Evolutionary conservation across 495 filamentous ascomycete genomes (phyloP).

Genomic region (Durotheca rogersii): DNA sequence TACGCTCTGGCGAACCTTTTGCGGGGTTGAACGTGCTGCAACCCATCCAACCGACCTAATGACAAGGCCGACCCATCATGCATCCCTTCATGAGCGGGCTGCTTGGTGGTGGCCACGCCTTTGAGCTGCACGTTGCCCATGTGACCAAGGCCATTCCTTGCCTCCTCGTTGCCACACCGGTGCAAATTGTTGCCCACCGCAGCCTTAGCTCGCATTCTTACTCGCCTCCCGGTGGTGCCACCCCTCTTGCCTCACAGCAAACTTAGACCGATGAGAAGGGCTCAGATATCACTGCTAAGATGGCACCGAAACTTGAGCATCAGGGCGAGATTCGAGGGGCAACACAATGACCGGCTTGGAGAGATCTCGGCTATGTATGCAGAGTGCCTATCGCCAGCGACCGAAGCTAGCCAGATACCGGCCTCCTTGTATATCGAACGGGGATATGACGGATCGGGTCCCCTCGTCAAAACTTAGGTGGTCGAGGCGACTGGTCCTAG

Average conservation of each 20-base stretch:
- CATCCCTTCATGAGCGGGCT: slow-evolving; percentile 8
- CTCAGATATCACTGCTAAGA: no score
- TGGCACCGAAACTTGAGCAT: slow-evolving; percentile 17
- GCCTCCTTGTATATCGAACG: slow-evolving; percentile 1
- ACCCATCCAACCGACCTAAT: slow-evolving; percentile 18
- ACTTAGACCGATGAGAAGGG: slow-evolving; percentile 11
- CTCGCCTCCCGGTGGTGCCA: slow-evolving; percentile 25
- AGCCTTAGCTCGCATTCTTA: slow-evolving; percentile 8
- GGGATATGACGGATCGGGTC: slow-evolving; percentile 15
- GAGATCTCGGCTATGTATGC: slow-evolving; percentile 7
- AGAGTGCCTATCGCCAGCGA: slow-evolving; percentile 4
- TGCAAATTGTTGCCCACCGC: slow-evolving; percentile 27
- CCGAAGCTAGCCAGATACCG: slow-evolving; percentile 9
- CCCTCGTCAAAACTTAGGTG: slow-evolving; percentile 7
- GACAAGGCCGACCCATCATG: slow-evolving; percentile 16
- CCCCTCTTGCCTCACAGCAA: slow-evolving; percentile 5
- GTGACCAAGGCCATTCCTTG: slow-evolving; percentile 31
- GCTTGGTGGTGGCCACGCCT: slow-evolving; percentile 13
- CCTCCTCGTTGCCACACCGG: slow-evolving; percentile 34
- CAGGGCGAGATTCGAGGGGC: slow-evolving; percentile 18
- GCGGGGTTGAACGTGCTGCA: slow-evolving; percentile 27
- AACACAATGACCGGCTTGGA: slow-evolving; percentile 19
- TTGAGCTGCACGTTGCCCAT: slow-evolving; percentile 32
- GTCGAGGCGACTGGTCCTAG: neutral
- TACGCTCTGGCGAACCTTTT: slow-evolving; percentile 20